Evolutionary conservation across 2,329 filamentous ascomycete genomes (phyloP), one percentile per base, ranked within the genome.

Genomic region (Aspergillus sp.): DNA sequence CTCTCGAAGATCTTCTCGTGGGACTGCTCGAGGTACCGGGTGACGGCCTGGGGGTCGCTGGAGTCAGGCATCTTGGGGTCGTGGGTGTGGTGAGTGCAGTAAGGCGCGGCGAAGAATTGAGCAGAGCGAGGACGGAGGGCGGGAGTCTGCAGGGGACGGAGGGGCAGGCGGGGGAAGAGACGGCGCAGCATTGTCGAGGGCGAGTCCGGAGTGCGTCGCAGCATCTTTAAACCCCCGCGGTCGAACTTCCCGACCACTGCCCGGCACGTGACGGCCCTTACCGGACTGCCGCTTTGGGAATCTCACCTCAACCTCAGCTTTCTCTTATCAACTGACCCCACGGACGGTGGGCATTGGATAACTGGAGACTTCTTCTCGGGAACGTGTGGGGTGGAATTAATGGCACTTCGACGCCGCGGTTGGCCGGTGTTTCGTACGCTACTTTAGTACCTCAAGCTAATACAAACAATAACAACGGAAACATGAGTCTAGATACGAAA

Each of bases 1-100:
- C 85, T 84, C 64, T 88, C 83, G 66, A 90, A 90, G 68, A 90
- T 82, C 59, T 82, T 81, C 67, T 88, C 84, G 73, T 90, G 87
- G 66, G 80, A 82, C 76, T 87, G 60, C 41, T 58, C 37, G 8
- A 62, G 55, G 31, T 60, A 60, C 33, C 49, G 57, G 17, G 49
- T 17, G 41, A 57, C 55, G 14, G 55, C 44, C 23, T 54, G 15
- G 21, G 43, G 33, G n/a, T 54, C 52, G 8, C 14, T 11, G 9
- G 27, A 0, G 21, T 53, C 33, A 41, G 52, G 44, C 52, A 54
- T 54, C 9, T 39, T 48, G 52, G 23, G 27, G 27, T 31, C 27
- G 27, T 4, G 27, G 9, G 27, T 31, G 27, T 31, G 17, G 21
- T 47, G 15, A 1, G 52, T 40, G 44, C 52, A 47, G 44, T 54